Percentiles rank a stretch among this genome's conserved stretches.
phyloP scores from a whole-genome alignment of 257 asterid species.

The Fraxinus quadrangulata region DNA sequence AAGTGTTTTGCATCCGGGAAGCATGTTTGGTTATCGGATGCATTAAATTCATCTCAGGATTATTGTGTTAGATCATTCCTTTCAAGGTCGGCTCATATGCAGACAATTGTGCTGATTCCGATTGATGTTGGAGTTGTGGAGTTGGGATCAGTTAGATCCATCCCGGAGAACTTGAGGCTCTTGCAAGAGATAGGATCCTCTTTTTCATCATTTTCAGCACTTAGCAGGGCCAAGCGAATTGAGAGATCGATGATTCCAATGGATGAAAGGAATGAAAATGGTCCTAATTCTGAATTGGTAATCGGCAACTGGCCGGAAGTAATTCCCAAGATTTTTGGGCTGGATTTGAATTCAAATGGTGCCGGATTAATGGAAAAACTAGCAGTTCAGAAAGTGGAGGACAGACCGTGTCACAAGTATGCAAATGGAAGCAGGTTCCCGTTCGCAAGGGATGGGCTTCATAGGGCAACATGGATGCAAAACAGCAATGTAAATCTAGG shows the following conservation, averaged over 20 bases:
- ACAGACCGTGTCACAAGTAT: conserved; percentile 31
- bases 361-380: conserved; percentile 46
- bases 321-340: conserved; percentile 66
- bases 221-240: conserved; percentile 45
- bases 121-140: conserved; percentile 89
- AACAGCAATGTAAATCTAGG: conserved; percentile 39
- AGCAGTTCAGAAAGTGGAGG: conserved; percentile 43
- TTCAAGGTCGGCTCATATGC: conserved; percentile 85
- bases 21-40: conserved; percentile 67
- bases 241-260: conserved; percentile 11
- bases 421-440: conserved; percentile 45
- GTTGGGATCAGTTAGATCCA: conserved; percentile 75
- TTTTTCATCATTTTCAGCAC: conserved; percentile 56
- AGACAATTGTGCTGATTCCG: conserved; percentile 80
- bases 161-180: conserved; percentile 66
- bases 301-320: conserved; percentile 37
- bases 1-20: conserved; percentile 64
- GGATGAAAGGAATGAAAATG: conserved; percentile 37
- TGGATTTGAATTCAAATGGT: conserved; percentile 48
- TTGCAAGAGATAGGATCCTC: conserved; percentile 53
- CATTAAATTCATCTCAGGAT: conserved; percentile 46
- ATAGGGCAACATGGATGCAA: conserved; percentile 43
- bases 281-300: conserved; percentile 33
- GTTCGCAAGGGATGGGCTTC: conserved; percentile 48
- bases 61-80: conserved; percentile 82